Evolutionary conservation across 2,329 filamentous ascomycete genomes (phyloP), one percentile per base, ranked within the genome.

Genomic region (Botrytis cinerea): DNA sequence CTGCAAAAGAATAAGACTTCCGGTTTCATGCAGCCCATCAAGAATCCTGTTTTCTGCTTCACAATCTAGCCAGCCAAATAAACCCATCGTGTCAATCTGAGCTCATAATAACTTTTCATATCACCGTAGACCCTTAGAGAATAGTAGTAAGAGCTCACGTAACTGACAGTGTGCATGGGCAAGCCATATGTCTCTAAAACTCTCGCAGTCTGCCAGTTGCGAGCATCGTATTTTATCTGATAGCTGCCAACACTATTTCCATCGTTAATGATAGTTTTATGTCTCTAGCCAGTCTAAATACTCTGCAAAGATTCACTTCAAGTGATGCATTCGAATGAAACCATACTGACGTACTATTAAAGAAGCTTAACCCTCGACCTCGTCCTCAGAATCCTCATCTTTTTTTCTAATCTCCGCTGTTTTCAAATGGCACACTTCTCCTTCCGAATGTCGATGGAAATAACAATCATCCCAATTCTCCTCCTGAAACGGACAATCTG

Each of bases 201-300:
- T 54, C 10, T 54, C 4, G 25, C 14, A 2, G 25, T 54, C 12
- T 7, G 25, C 2, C 12, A n/a, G 25, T 4, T 54, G 25, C 48
- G 48, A 54, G 1, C 4, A 10, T 6, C 0, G 2, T 14, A 7
- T 54, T n/a, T 16, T 7, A 7, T 54, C 14, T 54, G 22, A 25
- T 2, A 51, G 48, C 48, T 7, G 5, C 25, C 45, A 5, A 16
- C 6, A n/a, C 6, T 16, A 1, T 2, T n/a, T 51, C 48, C 4
- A n/a, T n/a, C 12, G 0, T 14, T 3, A 16, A 51, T 6, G 0
- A 8, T 5, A n/a, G 1, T 51, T 51, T n/a, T 14, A 7, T n/a
- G 48, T 10, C 14, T 54, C 48, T 54, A 54, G 25, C 25, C 48
- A n/a, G 12, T 54, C 2, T 6, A n/a, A 16, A 7, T 54, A 4